These are phyloP conservation scores for Camellia sinensis DNA, from an alignment of 148 eudicot genomes.

Conservation along the genomic window DNA sequence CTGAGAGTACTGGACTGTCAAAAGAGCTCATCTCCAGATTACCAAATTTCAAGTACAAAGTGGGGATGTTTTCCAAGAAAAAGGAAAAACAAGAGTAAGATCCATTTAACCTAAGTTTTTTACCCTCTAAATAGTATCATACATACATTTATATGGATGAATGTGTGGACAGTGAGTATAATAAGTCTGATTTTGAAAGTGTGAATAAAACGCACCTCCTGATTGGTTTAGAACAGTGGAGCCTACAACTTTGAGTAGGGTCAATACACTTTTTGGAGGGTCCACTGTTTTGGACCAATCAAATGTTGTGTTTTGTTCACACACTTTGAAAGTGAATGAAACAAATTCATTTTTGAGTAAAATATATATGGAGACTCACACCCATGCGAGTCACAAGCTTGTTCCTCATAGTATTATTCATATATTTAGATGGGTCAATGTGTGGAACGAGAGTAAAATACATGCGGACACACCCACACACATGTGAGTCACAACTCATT, in stretches of 20 bases:
- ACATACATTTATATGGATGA: not conserved
- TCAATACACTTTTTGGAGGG: no score
- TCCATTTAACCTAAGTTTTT: constrained; percentile 3
- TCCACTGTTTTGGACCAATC: no score
- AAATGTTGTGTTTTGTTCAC: no score
- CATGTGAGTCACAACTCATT: not conserved
- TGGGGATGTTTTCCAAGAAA: constrained; percentile 53
- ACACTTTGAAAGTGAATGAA: no score
- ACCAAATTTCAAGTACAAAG: constrained; percentile 59
- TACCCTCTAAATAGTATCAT: not conserved
- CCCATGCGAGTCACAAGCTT: not conserved
- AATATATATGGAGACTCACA: not conserved
- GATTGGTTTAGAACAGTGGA: no score
- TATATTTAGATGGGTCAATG: not conserved
- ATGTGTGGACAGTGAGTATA: not conserved
- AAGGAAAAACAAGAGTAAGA: constrained; percentile 53
- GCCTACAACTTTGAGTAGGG: no score
- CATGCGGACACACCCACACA: not conserved
- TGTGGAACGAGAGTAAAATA: not conserved
- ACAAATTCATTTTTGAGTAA: no score
- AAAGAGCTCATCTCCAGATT: constrained; percentile 56
- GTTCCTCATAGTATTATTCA: not conserved
- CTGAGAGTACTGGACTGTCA: constrained; percentile 68
- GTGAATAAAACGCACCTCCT: no score
- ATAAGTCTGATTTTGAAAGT: no score